A percentile compares a stretch with the other conserved stretches of the same genome.
Conservation (phyloP, 805 yeast species). For the Myxozyma kluyveri region DNA sequence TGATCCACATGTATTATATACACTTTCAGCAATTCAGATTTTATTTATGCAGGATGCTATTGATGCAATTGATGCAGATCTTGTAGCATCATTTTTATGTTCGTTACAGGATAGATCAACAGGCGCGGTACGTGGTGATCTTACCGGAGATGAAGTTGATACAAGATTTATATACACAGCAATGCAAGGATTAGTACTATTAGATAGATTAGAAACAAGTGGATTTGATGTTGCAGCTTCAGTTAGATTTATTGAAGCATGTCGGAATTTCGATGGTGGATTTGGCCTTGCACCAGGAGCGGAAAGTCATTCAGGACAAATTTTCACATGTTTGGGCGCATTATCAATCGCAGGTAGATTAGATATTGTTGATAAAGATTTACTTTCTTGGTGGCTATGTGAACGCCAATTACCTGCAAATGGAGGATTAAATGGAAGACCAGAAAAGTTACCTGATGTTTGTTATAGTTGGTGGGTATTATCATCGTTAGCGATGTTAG, state of each 20-base stretch:
- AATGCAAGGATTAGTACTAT: constrained; percentile 64
- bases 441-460: constrained; percentile 93
- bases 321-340: constrained; percentile 80
- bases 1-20: constrained; percentile 81
- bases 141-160: constrained; percentile 88
- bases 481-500: constrained; percentile 41
- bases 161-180: constrained; percentile 87
- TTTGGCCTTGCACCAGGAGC: constrained; percentile 93
- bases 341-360: constrained; percentile 65
- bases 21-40: constrained; percentile 83
- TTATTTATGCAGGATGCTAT: constrained; percentile 63
- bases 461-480: constrained; percentile 92
- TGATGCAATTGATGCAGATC: constrained; percentile 41
- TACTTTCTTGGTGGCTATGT: constrained; percentile 79
- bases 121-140: constrained; percentile 54
- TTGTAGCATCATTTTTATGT: constrained; percentile 36
- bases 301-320: constrained; percentile 92
- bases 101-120: constrained; percentile 49
- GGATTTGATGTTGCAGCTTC: constrained; percentile 54
- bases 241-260: constrained; percentile 57
- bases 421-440: constrained; percentile 96
- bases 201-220: constrained; percentile 54
- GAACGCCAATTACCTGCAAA: constrained; percentile 73
- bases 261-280: constrained; percentile 94
- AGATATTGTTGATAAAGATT: constrained; percentile 44